These are phyloP conservation scores for Tothia fuscella DNA, from an alignment of 2,329 filamentous ascomycete genomes.

Conservation along the genomic window DNA sequence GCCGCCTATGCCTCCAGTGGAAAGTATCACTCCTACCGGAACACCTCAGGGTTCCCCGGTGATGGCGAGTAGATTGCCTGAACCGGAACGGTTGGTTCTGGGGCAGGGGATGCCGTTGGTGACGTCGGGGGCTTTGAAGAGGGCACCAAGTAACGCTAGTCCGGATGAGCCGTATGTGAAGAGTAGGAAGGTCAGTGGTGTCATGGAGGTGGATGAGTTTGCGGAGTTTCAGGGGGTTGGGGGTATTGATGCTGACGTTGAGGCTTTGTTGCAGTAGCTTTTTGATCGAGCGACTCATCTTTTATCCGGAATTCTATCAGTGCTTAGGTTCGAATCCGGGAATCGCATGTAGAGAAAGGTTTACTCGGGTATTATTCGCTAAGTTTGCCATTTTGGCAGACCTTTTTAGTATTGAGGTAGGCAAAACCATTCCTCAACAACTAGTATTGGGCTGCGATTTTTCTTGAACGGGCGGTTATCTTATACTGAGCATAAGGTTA, in stretches of 20 bases:
- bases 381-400: too few species aligned
- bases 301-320: too few species aligned
- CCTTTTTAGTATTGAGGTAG: too few species aligned
- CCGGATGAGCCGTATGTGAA: constrained; percentile 27
- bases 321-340: too few species aligned
- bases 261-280: constrained; percentile 8
- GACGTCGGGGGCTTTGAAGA: constrained; percentile 27
- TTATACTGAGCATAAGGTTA: too few species aligned
- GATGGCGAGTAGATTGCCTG: constrained; percentile 21
- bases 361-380: too few species aligned
- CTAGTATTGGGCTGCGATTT: too few species aligned
- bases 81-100: not conserved
- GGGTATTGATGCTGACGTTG: constrained; percentile 9
- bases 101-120: not conserved
- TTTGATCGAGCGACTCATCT: too few species aligned
- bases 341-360: too few species aligned
- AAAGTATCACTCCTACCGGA: constrained; percentile 40
- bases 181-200: constrained; percentile 37
- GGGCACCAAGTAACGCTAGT: constrained; percentile 17
- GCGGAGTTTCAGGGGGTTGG: constrained; percentile 25
- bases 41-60: constrained; percentile 30
- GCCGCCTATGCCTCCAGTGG: constrained; percentile 67
- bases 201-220: constrained; percentile 32
- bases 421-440: too few species aligned
- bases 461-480: too few species aligned